Conservation (phyloP, 345 rosid genomes). For the Citrus glauca region DNA sequence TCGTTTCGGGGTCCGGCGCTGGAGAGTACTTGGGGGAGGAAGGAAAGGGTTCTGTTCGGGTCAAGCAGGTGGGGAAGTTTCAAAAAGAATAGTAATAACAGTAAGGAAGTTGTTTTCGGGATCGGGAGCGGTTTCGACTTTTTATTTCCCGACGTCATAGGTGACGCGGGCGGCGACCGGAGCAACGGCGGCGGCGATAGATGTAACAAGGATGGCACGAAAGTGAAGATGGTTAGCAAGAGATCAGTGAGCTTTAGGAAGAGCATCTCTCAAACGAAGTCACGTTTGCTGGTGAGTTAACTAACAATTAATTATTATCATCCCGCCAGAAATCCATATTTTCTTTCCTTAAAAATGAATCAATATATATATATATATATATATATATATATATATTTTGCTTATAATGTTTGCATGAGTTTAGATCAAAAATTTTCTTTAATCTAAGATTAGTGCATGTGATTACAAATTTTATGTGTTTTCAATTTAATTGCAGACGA, state of each 20-base stretch:
- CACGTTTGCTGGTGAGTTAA: conserved; percentile 53
- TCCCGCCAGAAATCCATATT: no score
- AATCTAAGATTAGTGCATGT: no score
- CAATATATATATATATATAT: no score
- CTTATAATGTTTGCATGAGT: no score
- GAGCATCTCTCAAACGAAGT: conserved; percentile 31
- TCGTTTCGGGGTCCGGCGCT: conserved; percentile 26
- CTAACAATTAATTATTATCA: neutral
- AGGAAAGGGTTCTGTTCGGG: conserved; percentile 30
- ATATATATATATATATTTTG: no score
- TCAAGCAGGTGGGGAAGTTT: conserved; percentile 53
- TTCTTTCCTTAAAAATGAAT: no score
- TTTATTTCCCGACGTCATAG: conserved; percentile 2
- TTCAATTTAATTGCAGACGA: conserved; percentile 38
- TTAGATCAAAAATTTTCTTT: no score
- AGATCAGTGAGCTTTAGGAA: conserved; percentile 36
- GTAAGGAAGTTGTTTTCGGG: neutral
- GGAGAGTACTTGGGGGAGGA: conserved; percentile 15
- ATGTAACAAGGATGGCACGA: neutral
- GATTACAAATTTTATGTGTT: no score
- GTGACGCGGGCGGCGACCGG: conserved; percentile 14
- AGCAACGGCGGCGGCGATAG: conserved; percentile 12
- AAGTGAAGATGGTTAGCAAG: conserved; percentile 20
- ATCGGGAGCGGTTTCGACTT: conserved; percentile 27
- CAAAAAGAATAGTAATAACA: conserved; percentile 23